Evolutionary conservation across 805 yeast genomes (phyloP), one percentile per base, ranked within the genome.

Genomic region (Candida verbasci): DNA sequence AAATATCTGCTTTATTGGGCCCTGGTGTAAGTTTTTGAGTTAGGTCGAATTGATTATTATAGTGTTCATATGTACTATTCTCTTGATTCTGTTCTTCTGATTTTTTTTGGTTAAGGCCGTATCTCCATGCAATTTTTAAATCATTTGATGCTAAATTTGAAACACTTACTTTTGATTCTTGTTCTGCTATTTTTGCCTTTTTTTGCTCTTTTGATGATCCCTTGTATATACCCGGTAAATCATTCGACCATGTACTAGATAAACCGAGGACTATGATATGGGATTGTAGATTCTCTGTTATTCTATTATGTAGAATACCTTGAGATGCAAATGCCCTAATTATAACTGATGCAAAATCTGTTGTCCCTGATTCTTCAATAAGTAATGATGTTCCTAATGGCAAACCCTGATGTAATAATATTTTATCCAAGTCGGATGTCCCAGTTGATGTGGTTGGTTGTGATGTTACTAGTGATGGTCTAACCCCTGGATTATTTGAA

Each of bases 61-160:
- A 86, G 44, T 78, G 55, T 28, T 80, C 80, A 46, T 68, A 66
- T 2, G 58, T 53, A 17, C 36, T 38, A 6, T 24, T 17, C 9
- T 24, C 30, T n/a, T n/a, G n/a, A 16, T 9, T n/a, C 16, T 11
- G 9, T 25, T 24, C 24, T 6, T 43, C 43, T 6, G 36, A 29
- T 40, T 50, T 46, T 45, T 51, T 55, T n/a, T n/a, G n/a, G 35
- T 51, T 47, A 34, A 72, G 48, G 0, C 91, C 93, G 52, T 89
- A 89, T 50, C 97, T 74, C 97, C 97, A 89, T 1, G 97, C 97
- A 47, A 89, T 89, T 53, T 81, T 85, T 71, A 89, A 64, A 9
- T 48, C 51, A 29, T 41, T 38, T 10, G 46, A 37, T 24, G 42
- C 43, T 49, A 82, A 52, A 51, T 85, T 85, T 21, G 81, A 76